A percentile compares a stretch with the other conserved stretches of the same genome.
Conservation (phyloP, 192 early-diverging fungal genomes). For the Backusella liffmaniae region DNA sequence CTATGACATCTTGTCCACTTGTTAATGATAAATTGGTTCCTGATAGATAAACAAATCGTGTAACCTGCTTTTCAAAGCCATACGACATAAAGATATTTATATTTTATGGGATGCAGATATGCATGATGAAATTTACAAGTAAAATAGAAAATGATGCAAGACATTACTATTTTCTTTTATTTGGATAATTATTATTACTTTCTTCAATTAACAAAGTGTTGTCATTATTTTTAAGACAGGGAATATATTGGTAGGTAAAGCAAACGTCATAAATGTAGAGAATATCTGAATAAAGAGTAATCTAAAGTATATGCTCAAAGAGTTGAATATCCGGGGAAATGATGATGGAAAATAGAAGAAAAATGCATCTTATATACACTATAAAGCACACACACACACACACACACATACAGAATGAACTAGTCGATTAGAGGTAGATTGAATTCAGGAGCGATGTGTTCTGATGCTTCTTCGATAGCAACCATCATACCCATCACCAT, state of each 20-base stretch:
- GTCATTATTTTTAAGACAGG: neutral
- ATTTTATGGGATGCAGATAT: neutral
- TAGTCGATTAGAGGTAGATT: neutral
- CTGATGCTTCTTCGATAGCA: conserved; percentile 28
- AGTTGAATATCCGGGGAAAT: neutral
- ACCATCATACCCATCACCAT: conserved; percentile 40
- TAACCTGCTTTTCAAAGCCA: neutral
- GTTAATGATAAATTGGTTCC: neutral
- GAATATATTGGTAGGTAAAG: neutral
- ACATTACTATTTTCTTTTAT: neutral
- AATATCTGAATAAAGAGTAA: neutral
- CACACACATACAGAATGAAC: neutral
- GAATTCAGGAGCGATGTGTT: conserved; percentile 6
- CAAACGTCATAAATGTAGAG: neutral
- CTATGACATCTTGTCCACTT: no score
- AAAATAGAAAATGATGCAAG: neutral
- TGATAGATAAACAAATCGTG: neutral
- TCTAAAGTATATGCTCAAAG: neutral
- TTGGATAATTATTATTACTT: neutral
- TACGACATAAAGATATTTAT: neutral
- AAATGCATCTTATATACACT: neutral
- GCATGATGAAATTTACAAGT: neutral
- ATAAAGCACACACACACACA: neutral
- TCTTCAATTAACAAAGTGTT: neutral
- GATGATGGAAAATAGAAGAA: neutral